phyloP scores from a whole-genome alignment of 768 basidiomycete genomes.

The Tylopilus vinaceipallidus region DNA sequence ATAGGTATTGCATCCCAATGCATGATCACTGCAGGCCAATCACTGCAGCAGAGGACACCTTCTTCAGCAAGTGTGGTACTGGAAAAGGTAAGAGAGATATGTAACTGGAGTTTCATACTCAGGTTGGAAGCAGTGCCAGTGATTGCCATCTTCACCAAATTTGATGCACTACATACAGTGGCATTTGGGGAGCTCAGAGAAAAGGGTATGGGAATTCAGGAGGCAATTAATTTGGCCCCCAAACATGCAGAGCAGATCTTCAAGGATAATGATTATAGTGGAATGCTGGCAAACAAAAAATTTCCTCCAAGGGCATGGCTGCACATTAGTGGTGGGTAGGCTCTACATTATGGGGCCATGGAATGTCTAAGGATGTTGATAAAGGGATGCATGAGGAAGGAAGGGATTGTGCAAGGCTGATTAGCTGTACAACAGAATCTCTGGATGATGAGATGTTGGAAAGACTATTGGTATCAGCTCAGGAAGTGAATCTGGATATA shows the following conservation, averaged over 20 bases:
- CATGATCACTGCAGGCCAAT: constrained; percentile 24
- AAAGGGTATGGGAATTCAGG: constrained; percentile 5
- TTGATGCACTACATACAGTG: constrained; percentile 29
- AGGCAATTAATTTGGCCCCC: constrained; percentile 7
- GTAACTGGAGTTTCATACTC: neutral
- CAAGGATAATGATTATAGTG: neutral
- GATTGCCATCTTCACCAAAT: constrained; percentile 10
- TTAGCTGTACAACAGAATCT: neutral
- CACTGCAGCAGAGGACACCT: constrained; percentile 30
- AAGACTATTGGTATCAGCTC: neutral
- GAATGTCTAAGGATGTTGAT: neutral
- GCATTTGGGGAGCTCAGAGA: constrained; percentile 14
- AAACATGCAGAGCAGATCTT: constrained; percentile 11
- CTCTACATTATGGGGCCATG: neutral
- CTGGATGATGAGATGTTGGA: constrained; percentile 3
- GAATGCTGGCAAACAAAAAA: neutral
- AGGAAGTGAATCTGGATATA: neutral
- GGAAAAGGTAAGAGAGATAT: neutral
- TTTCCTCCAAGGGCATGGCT: neutral
- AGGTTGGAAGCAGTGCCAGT: constrained; percentile 33
- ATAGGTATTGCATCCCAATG: constrained; percentile 40
- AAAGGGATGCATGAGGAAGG: neutral
- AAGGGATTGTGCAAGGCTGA: neutral
- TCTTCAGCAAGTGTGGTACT: constrained; percentile 22
- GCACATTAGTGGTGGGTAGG: neutral